These are phyloP conservation scores for Asterionellopsis glacialis DNA, from an alignment of 108 stramenopile species.

Conservation along the genomic window DNA sequence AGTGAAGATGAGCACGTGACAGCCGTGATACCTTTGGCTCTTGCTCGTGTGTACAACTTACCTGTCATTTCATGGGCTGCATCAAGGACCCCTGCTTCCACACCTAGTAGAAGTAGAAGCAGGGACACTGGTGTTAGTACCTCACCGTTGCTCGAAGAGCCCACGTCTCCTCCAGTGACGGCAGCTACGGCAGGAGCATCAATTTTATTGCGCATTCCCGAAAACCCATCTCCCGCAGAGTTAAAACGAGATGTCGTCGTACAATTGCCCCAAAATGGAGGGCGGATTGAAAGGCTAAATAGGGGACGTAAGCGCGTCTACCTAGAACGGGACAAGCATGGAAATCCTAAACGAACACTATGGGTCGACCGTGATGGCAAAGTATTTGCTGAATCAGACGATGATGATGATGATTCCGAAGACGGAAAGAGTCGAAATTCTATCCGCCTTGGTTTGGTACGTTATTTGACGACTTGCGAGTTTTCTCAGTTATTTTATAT, in stretches of 20 bases:
- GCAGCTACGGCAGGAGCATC: no score
- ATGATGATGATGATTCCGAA: slow-evolving; percentile 45
- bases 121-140: slow-evolving; percentile 6
- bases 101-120: no score
- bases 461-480: no score
- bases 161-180: no score
- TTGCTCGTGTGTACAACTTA: slow-evolving; percentile 69
- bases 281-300: slow-evolving; percentile 51
- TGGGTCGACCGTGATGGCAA: slow-evolving; percentile 69
- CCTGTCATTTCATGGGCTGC: slow-evolving; percentile 27
- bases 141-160: background rate
- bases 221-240: slow-evolving; percentile 41
- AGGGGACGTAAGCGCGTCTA: slow-evolving; percentile 29
- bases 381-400: slow-evolving; percentile 68
- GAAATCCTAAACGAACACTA: slow-evolving; percentile 60
- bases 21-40: slow-evolving; percentile 40
- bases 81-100: no score
- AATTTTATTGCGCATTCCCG: slow-evolving; percentile 29
- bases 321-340: slow-evolving; percentile 59
- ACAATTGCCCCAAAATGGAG: slow-evolving; percentile 56
- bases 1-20: background rate
- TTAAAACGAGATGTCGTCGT: slow-evolving; percentile 57
- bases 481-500: slow-evolving; percentile 10
- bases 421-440: slow-evolving; percentile 38
- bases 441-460: slow-evolving; percentile 44